Conservation (phyloP, 768 basidiomycete species). For the Auricularia sp. region DNA sequence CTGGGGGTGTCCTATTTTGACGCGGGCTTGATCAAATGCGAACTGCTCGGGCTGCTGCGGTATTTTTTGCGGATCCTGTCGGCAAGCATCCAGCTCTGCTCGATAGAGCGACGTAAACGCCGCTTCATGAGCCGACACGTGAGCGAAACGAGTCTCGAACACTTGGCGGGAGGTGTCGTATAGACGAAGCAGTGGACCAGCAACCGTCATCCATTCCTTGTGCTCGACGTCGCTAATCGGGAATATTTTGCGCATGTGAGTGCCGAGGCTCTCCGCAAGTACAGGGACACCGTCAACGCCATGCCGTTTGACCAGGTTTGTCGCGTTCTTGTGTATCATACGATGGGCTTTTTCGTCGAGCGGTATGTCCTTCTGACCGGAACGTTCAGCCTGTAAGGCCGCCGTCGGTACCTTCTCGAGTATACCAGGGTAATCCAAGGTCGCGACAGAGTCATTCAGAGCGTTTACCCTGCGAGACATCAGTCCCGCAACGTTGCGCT, state of each 20-base stretch:
- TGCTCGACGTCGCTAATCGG: constrained; percentile 21
- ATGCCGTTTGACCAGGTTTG: background rate
- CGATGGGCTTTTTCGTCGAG: background rate
- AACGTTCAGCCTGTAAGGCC: background rate
- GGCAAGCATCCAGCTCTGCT: constrained; percentile 30
- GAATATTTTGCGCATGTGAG: background rate
- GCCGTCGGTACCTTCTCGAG: background rate
- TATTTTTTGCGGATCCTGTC: constrained; percentile 13
- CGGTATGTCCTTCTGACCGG: background rate
- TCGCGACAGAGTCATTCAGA: background rate
- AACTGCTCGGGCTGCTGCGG: constrained; percentile 33
- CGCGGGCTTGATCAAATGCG: constrained; percentile 41
- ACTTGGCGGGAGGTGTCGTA: constrained; percentile 34
- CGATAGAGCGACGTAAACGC: constrained; percentile 43
- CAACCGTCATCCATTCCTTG: constrained; percentile 30
- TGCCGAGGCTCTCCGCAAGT: background rate
- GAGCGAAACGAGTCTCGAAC: constrained; percentile 40
- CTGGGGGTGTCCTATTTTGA: constrained; percentile 44
- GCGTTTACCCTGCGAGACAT: constrained; percentile 27
- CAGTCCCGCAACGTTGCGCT: constrained; percentile 45
- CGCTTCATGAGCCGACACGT: constrained; percentile 50
- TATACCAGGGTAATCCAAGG: background rate
- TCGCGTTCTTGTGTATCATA: background rate
- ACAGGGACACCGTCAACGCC: background rate
- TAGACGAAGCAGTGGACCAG: constrained; percentile 24